phyloP scores from a whole-genome alignment of 306 rosid species.

The Inga oerstediana region DNA sequence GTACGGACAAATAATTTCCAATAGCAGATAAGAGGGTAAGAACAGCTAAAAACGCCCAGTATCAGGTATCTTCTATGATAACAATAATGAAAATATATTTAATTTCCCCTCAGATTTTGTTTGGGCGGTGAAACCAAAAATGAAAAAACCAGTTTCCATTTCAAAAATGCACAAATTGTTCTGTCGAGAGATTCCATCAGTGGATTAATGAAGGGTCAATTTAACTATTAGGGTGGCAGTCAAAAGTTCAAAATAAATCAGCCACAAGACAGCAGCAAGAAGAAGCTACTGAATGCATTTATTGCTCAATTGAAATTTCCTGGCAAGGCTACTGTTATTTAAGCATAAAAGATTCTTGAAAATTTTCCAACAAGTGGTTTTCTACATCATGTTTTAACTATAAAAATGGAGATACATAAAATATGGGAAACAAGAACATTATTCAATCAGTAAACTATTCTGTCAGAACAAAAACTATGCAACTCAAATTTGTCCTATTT shows the following conservation, averaged over 20 bases:
- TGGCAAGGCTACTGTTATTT: background rate
- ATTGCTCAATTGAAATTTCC: background rate
- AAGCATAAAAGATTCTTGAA: background rate
- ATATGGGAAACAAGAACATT: too few relatives aligned
- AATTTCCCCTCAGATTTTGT: background rate
- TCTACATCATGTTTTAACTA: background rate
- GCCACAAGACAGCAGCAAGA: background rate
- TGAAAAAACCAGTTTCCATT: background rate
- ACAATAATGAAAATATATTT: background rate
- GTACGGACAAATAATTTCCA: too few relatives aligned
- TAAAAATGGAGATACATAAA: background rate
- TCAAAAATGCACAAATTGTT: background rate
- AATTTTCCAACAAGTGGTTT: background rate
- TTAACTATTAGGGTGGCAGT: background rate
- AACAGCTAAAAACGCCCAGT: background rate
- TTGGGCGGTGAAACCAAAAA: background rate
- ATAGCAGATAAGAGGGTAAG: too few relatives aligned
- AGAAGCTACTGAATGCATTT: background rate
- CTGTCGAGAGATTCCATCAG: background rate
- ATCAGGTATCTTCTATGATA: background rate
- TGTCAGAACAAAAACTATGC: too few relatives aligned
- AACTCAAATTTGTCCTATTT: too few relatives aligned
- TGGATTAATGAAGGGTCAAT: background rate
- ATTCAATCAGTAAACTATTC: too few relatives aligned
- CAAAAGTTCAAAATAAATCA: background rate